These are phyloP conservation scores for Vigna reflexopilosa DNA, from an alignment of 306 rosid genomes.

Conservation along the genomic window DNA sequence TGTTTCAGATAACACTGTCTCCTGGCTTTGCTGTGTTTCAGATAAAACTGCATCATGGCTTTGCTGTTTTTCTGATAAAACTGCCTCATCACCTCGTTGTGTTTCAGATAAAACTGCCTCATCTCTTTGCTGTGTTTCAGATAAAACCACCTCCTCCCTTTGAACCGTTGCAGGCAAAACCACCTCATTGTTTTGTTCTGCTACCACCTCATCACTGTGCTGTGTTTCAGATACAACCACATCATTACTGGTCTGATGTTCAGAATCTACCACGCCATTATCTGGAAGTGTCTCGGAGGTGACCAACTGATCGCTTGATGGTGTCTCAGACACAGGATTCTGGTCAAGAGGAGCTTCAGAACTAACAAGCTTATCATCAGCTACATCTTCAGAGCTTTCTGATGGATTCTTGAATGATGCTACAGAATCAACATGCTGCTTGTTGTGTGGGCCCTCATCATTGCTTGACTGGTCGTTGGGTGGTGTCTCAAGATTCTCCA, in stretches of 20 bases:
- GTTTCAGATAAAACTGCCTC: neutral
- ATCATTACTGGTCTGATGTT: neutral
- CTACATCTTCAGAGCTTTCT: constrained; percentile 33
- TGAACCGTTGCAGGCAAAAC: neutral
- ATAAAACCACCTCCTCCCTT: neutral
- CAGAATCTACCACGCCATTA: constrained; percentile 9
- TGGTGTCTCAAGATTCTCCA: constrained; percentile 31
- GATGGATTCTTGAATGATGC: constrained; percentile 19
- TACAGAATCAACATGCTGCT: constrained; percentile 39
- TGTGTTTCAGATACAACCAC: neutral
- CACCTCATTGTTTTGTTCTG: neutral
- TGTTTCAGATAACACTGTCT: neutral
- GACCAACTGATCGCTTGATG: constrained; percentile 1
- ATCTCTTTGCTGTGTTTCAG: neutral
- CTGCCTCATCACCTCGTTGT: neutral
- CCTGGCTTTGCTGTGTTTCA: constrained; percentile 16
- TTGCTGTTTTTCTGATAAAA: neutral
- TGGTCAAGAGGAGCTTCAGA: constrained; percentile 28
- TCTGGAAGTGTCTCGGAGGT: neutral
- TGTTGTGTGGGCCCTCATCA: constrained; percentile 30
- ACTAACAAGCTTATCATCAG: constrained; percentile 17
- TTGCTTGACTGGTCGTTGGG: constrained; percentile 23
- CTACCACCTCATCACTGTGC: neutral
- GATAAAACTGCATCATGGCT: neutral
- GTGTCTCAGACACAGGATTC: constrained; percentile 36